Evolutionary conservation across 805 yeast species (phyloP).

Genomic region (Nakazawaea anatomiae): DNA sequence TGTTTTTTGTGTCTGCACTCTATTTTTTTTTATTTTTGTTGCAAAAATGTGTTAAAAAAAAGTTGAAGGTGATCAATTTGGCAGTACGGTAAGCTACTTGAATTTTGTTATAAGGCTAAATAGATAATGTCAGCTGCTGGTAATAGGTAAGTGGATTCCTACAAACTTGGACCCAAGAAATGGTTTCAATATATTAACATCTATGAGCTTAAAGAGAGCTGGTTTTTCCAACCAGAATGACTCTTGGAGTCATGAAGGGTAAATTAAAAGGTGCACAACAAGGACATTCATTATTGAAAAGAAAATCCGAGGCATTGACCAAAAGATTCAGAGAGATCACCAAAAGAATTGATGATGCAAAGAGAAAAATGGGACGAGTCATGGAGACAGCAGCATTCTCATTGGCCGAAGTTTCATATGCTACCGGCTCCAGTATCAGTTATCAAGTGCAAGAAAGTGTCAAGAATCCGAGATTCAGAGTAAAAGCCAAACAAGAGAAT

Average conservation of each 20-base stretch:
- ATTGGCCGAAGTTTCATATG: constrained; percentile 93
- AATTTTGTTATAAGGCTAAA: not conserved
- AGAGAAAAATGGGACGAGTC: constrained; percentile 95
- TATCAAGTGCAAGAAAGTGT: constrained; percentile 96
- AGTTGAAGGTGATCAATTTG: not conserved
- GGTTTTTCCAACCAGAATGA: constrained; percentile 97
- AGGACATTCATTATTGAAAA: constrained; percentile 87
- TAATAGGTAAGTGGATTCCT: constrained; percentile 31
- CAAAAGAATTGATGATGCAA: constrained; percentile 87
- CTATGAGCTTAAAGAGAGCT: constrained; percentile 57
- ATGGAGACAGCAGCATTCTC: constrained; percentile 99
- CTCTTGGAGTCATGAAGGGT: constrained; percentile 89
- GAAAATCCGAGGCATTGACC: constrained; percentile 96
- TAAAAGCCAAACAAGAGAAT: constrained; percentile 89
- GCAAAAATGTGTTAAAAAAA: not conserved
- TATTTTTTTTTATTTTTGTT: not conserved
- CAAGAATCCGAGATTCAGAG: constrained; percentile 83
- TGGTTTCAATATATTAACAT: not conserved
- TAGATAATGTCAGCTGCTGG: constrained; percentile 56
- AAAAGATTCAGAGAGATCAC: constrained; percentile 95
- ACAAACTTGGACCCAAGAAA: not conserved
- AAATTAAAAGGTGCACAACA: constrained; percentile 96
- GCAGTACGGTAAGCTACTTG: not conserved
- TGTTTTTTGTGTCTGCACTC: not conserved
- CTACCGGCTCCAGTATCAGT: constrained; percentile 93